Evolutionary conservation across 2,329 filamentous ascomycete genomes (phyloP).

Genomic region (Pyrenochaeta sp.): DNA sequence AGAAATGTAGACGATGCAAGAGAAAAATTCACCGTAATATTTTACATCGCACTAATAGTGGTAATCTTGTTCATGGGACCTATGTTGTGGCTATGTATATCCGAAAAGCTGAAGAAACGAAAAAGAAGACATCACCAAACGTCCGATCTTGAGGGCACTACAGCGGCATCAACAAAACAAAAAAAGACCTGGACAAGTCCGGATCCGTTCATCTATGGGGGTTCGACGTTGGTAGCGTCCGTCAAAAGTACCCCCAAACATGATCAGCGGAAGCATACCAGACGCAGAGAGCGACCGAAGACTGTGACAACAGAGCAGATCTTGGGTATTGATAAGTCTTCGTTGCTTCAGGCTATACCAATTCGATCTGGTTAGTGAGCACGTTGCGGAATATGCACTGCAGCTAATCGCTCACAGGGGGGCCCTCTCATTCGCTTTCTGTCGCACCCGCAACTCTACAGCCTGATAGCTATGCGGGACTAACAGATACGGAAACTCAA

Average conservation of each 20-base stretch:
- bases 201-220: neutral
- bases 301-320: slow-evolving; percentile 11
- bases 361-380: slow-evolving; percentile 4
- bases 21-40: neutral
- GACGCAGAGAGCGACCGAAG: neutral
- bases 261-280: neutral
- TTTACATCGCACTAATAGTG: neutral
- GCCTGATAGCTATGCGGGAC: neutral
- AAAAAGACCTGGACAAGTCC: neutral
- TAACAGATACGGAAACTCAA: neutral
- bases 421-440: slow-evolving; percentile 8
- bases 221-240: neutral
- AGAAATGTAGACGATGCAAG: too few relatives aligned
- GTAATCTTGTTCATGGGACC: neutral
- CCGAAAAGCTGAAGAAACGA: neutral
- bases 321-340: slow-evolving; percentile 14
- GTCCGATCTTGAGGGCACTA: neutral
- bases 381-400: neutral
- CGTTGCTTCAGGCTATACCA: slow-evolving; percentile 3
- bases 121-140: neutral
- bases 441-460: slow-evolving; percentile 4
- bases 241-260: neutral
- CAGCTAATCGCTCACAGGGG: slow-evolving; percentile 1
- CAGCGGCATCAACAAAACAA: neutral
- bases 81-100: neutral